Evolutionary conservation across 176 grass and related monocot species (phyloP).

Genomic region (Typha latifolia): DNA sequence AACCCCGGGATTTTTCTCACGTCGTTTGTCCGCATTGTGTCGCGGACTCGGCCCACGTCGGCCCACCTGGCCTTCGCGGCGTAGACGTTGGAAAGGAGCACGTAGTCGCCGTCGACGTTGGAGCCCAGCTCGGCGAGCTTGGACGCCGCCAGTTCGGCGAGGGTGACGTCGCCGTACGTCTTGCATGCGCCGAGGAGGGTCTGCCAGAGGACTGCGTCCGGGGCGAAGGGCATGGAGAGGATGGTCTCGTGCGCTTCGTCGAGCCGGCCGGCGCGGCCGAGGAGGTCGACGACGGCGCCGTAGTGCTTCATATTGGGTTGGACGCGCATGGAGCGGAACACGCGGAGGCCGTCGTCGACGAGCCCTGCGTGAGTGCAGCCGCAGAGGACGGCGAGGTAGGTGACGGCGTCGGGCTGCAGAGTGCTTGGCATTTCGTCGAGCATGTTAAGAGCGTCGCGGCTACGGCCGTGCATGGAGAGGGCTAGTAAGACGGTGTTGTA

Average conservation of each 20-base stretch:
- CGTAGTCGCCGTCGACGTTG: slow-evolving; percentile 70
- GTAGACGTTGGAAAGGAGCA: slow-evolving; percentile 83
- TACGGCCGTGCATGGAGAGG: slow-evolving; percentile 58
- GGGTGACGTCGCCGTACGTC: slow-evolving; percentile 53
- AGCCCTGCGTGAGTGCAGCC: slow-evolving; percentile 80
- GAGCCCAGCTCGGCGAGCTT: slow-evolving; percentile 66
- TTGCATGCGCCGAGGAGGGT: slow-evolving; percentile 61
- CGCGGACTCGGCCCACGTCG: slow-evolving; percentile 62
- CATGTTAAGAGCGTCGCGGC: slow-evolving; percentile 38
- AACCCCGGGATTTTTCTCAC: slow-evolving; percentile 72
- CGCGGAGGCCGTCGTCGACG: slow-evolving; percentile 56
- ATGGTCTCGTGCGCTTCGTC: slow-evolving; percentile 52
- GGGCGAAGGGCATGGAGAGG: slow-evolving; percentile 52
- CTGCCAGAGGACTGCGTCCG: slow-evolving; percentile 81
- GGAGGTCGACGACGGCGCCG: slow-evolving; percentile 69
- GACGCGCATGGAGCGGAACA: slow-evolving; percentile 59
- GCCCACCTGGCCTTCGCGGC: slow-evolving; percentile 53
- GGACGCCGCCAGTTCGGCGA: slow-evolving; percentile 49
- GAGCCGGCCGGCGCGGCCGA: slow-evolving; percentile 57
- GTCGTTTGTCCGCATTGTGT: slow-evolving; percentile 60
- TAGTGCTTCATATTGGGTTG: slow-evolving; percentile 67
- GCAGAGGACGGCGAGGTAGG: slow-evolving; percentile 62
- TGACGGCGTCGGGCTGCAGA: slow-evolving; percentile 49
- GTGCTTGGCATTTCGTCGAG: slow-evolving; percentile 63
- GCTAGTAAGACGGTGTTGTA: slow-evolving; percentile 64